Percentiles rank a stretch among this genome's conserved stretches.
These are phyloP conservation scores for Suillus decipiens DNA, from an alignment of 768 basidiomycete genomes.

Conservation along the genomic window DNA sequence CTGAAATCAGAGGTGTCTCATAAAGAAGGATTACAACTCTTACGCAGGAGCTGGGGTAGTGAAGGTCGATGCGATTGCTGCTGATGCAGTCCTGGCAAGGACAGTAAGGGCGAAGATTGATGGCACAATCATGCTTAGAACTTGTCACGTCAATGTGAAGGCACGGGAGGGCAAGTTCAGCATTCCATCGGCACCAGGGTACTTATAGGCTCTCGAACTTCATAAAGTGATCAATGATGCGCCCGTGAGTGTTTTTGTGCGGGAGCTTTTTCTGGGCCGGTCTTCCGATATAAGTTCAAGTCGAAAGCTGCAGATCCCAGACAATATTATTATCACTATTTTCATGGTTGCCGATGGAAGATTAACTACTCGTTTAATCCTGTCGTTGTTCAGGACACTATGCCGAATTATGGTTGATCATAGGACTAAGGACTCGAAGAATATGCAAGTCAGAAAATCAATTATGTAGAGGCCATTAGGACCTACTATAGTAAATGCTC, in stretches of 20 bases:
- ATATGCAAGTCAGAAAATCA: neutral
- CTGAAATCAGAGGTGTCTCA: conserved; percentile 8
- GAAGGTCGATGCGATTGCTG: conserved; percentile 26
- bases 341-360: neutral
- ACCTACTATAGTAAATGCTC: neutral
- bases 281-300: too few relatives aligned
- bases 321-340: neutral
- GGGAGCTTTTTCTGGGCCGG: neutral
- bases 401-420: too few relatives aligned
- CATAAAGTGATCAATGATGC: neutral
- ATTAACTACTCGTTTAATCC: neutral
- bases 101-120: conserved; percentile 18
- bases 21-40: conserved; percentile 6
- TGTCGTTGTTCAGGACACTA: neutral
- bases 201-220: conserved; percentile 1
- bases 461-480: neutral
- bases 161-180: neutral
- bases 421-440: too few relatives aligned
- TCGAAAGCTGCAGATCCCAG: neutral
- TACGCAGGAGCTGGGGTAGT: conserved; percentile 33
- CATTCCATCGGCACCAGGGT: neutral
- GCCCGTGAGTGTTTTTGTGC: neutral
- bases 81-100: conserved; percentile 21
- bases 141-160: neutral
- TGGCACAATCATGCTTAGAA: conserved; percentile 18